Base-by-base conservation (phyloP, 176 grass and related monocot genomes). In the Musa acuminata region DNA sequence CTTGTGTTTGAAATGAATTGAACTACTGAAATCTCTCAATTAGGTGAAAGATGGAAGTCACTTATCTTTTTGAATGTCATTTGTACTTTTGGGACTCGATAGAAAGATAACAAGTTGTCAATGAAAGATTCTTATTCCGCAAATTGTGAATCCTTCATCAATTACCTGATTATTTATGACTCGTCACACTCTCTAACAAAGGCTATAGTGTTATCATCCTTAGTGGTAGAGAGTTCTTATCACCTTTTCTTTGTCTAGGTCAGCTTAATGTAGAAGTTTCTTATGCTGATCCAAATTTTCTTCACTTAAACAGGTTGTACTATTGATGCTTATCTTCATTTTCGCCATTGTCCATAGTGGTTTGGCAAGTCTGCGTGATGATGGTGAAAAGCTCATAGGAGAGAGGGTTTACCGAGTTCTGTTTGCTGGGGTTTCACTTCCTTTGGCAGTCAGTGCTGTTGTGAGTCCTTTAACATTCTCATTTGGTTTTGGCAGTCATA, bases 261-360 rank as follows among this genome's bases (percentile, higher is more conserved):
- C 51, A 25, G 25, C 23, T 22, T 72, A 49, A 70, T 14, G 7
- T 14, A 13, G 49, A 72, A 53, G 53, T 24, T 17, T 54, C 25
- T 16, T 16, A 48, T 16, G 49, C 9, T 51, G 78, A 64, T 77
- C 19, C 20, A 0, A n/a, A 69, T 0, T 11, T 43, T 49, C 10
- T 1, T 68, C 51, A 64, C n/a, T 55, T 19, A 57, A 84, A 65
- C 85, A 99, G 95, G 86, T 99, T 5, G 80, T 86, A 50, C 67
- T 99, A 78, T 84, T 94, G 86, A 72, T 89, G 16, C 82, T 99
- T 83, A 80, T 84, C 24, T 55, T 88, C 60, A 94, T 99, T 71
- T 99, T 99, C 79, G 95, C 95, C 66, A 9, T 78, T 52, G 59
- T 87, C 49, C 95, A 98, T 82, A 98, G 95, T 91, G 95, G 95